Evolutionary conservation across 164 flowering plant species (phyloP), one percentile per base, ranked within the genome.

Genomic region (Dillenia turbinata): DNA sequence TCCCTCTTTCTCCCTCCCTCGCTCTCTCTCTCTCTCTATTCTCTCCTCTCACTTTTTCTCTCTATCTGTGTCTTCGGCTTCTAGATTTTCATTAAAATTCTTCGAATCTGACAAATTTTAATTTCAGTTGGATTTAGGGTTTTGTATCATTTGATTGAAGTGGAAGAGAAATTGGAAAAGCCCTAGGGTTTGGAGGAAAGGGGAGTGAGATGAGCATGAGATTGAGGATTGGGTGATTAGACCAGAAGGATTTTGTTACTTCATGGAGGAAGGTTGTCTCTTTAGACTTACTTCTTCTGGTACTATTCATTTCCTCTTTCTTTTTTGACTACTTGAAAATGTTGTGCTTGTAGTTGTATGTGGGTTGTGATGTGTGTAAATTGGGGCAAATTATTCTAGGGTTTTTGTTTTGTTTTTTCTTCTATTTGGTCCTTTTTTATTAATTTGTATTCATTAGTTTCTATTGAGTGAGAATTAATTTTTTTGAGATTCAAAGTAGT

Each of bases 211-310:
- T 75, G 80, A 75, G 65, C 64, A 66, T 71, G 55, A 78, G 74
- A 78, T 74, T 75, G 69, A 73, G 82, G 74, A 67, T 56, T 80
- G 74, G 54, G 67, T 68, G 67, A 66, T 77, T 73, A 5, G 33
- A 70, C 77, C 73, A 71, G 54, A 57, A 16, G 79, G 90, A 81
- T 89, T 83, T 82, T 73, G 72, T 86, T 90, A 56, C 78, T 90
- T 86, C 77, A 90, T 90, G 97, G 97, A 90, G 96, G 95, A 91
- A 86, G 93, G 93, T 90, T 86, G 80, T 75, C 72, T 84, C 83
- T 84, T 83, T 80, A 73, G 62, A 68, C 79, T 76, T 75, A 70
- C 76, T 79, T 75, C 54, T 69, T 82, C 77, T 80, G 83, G 85
- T 85, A 76, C 73, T 73, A 58, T 71, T 79, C 80, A 66, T 74